Conservation (phyloP, 352 stramenopile species). For the Pythium monospermum region DNA sequence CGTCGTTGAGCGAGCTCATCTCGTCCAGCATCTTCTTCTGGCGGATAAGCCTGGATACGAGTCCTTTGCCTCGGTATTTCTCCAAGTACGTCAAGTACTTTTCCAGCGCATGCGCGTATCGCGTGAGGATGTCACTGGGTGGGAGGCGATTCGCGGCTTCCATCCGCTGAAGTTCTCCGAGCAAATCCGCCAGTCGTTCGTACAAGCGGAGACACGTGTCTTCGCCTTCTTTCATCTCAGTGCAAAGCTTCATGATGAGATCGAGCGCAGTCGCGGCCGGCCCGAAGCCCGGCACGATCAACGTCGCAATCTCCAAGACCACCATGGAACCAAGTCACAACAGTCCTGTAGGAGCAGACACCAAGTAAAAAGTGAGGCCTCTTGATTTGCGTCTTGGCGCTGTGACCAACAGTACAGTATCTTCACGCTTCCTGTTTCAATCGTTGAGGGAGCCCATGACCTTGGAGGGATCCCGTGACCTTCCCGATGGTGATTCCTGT, state of each 20-base stretch:
- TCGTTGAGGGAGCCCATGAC: too few species aligned
- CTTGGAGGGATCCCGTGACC: too few species aligned
- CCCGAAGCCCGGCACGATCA: background rate
- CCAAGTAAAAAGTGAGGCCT: too few species aligned
- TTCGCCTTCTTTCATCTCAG: background rate
- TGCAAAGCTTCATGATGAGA: background rate
- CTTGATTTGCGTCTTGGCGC: too few species aligned
- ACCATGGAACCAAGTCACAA: too few species aligned
- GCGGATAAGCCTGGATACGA: background rate
- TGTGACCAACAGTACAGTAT: too few species aligned
- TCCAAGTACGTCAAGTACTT: background rate
- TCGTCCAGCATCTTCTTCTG: background rate
- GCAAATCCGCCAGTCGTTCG: background rate
- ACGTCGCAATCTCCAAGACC: background rate
- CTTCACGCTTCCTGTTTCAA: too few species aligned
- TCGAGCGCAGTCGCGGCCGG: background rate
- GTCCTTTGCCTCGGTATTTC: background rate
- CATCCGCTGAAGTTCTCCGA: background rate
- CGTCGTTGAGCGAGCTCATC: background rate
- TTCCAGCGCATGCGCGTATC: background rate
- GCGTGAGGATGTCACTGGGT: background rate
- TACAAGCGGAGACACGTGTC: background rate
- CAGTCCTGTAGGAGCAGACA: too few species aligned
- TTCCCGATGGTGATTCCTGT: too few species aligned
- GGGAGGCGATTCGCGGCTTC: background rate